Evolutionary conservation across 768 basidiomycete species (phyloP).

Genomic region (Hebeloma cylindrosporum): DNA sequence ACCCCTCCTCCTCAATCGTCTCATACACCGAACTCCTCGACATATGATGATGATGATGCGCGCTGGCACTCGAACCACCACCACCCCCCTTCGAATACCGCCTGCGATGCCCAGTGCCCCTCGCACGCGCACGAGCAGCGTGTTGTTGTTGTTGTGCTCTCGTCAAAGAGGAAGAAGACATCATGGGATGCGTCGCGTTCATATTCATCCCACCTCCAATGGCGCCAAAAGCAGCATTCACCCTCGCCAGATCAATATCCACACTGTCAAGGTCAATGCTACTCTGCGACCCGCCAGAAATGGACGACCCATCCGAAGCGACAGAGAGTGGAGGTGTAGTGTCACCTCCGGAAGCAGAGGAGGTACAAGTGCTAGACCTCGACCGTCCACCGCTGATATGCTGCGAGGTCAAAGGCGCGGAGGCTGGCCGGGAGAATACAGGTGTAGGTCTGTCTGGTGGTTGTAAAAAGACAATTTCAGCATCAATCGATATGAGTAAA

Average conservation of each 20-base stretch:
- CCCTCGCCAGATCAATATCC: conserved; percentile 52
- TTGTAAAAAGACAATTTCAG: too few species aligned
- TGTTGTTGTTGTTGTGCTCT: conserved; percentile 43
- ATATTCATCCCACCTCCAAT: too few species aligned
- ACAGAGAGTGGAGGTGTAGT: conserved; percentile 69
- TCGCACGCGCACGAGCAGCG: conserved; percentile 49
- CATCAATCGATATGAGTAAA: too few species aligned
- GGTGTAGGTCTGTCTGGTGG: conserved; percentile 47
- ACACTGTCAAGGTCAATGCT: conserved; percentile 73
- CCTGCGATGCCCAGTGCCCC: conserved; percentile 72
- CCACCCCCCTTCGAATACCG: conserved; percentile 66
- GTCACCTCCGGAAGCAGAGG: conserved; percentile 61
- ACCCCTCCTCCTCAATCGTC: conserved; percentile 73
- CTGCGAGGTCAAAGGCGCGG: conserved; percentile 62
- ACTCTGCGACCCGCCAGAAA: conserved; percentile 72
- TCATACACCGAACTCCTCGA: conserved; percentile 74
- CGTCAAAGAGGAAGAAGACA: conserved; percentile 41
- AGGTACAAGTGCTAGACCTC: conserved; percentile 69
- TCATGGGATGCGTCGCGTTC: conserved; percentile 53
- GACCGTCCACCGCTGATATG: conserved; percentile 52
- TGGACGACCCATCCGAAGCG: conserved; percentile 63
- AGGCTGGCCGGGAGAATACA: conserved; percentile 61
- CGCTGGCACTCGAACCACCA: too few species aligned
- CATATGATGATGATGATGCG: too few species aligned
- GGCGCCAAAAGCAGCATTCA: too few species aligned